Conservation (phyloP, 2,329 filamentous ascomycete species). For the Botrytis byssoidea region DNA sequence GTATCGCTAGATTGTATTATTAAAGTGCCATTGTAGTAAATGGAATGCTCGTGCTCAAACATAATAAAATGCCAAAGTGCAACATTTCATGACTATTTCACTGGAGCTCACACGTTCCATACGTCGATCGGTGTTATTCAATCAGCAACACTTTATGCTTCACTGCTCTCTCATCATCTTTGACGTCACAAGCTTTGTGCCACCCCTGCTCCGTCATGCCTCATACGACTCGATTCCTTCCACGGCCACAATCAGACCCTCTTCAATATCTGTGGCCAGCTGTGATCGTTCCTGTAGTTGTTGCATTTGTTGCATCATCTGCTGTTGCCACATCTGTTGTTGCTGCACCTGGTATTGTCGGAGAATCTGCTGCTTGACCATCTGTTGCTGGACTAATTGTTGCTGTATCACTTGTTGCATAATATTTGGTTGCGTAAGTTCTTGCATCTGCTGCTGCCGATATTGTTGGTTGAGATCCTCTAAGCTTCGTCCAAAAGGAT, state of each 20-base stretch:
- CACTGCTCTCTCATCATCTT: background rate
- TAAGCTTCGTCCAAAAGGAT: background rate
- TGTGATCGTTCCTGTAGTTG: background rate
- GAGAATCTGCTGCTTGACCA: background rate
- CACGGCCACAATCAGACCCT: background rate
- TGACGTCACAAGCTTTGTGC: background rate
- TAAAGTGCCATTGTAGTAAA: slow-evolving; percentile 27
- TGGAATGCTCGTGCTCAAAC: slow-evolving; percentile 3
- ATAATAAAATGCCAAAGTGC: background rate
- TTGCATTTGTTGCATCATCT: background rate
- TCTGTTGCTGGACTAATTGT: background rate
- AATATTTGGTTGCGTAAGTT: background rate
- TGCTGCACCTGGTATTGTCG: background rate
- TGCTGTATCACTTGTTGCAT: background rate
- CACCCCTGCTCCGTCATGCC: background rate
- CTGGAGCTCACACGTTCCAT: background rate
- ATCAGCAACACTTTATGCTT: slow-evolving; percentile 1
- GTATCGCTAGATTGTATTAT: slow-evolving; percentile 33
- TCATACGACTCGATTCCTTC: background rate
- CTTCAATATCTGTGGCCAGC: background rate
- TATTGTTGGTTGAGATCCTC: background rate
- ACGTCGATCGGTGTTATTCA: background rate
- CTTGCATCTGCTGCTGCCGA: background rate
- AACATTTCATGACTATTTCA: background rate
- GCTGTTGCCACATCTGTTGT: background rate